Conservation (phyloP, 768 basidiomycete species). For the Kwoniella europaea region DNA sequence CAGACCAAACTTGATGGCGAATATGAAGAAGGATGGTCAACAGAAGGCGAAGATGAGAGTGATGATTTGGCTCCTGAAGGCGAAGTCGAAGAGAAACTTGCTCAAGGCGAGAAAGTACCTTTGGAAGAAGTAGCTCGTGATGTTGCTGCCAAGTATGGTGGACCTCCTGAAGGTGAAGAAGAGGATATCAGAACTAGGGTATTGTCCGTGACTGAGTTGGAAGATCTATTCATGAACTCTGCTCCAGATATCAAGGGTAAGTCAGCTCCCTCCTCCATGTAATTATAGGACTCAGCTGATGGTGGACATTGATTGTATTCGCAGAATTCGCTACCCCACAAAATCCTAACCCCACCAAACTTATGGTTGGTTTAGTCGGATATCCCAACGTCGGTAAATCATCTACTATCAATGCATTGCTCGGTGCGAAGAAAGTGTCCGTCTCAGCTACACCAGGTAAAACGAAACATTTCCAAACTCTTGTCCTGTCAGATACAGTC, state of each 20-base stretch:
- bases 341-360: constrained; percentile 45
- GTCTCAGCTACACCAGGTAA: constrained; percentile 98
- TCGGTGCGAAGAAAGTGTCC: constrained; percentile 98
- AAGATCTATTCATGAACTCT: constrained; percentile 69
- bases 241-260: constrained; percentile 50
- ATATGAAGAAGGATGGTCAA: constrained; percentile 49
- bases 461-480: constrained; percentile 99
- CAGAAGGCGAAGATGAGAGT: constrained; percentile 42
- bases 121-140: constrained; percentile 54
- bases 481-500: constrained; percentile 84
- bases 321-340: constrained; percentile 52
- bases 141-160: constrained; percentile 45
- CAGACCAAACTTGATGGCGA: constrained; percentile 52
- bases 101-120: constrained; percentile 50
- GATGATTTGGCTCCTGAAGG: constrained; percentile 35
- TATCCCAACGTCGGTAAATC: constrained; percentile 99
- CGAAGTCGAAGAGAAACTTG: constrained; percentile 52
- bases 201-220: constrained; percentile 82
- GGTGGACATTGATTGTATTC: not conserved
- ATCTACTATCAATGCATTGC: constrained; percentile 93
- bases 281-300: not conserved
- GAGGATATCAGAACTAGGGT: constrained; percentile 68
- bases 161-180: constrained; percentile 33
- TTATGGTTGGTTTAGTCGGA: constrained; percentile 72
- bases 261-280: constrained; percentile 24